Evolutionary conservation across 1,139 yeast genomes (phyloP).

Genomic region (Saccharomyces hybrid): DNA sequence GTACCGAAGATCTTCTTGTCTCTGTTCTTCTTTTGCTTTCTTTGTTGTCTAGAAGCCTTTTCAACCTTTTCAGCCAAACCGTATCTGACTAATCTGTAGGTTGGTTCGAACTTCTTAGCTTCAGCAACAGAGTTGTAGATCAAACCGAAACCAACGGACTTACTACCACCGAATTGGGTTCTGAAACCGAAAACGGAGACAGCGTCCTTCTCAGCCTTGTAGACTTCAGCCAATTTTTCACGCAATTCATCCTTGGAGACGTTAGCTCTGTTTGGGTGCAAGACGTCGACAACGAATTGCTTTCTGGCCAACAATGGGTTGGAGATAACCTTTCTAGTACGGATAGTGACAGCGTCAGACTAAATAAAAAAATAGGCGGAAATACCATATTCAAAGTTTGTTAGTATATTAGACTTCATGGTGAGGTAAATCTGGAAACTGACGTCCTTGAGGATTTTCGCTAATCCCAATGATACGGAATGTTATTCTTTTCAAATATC

Average conservation of each 20-base stretch:
- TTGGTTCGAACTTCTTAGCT: conserved; percentile 98
- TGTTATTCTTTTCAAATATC: too few relatives aligned
- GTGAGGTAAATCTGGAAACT: not conserved
- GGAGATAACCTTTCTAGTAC: conserved; percentile 99
- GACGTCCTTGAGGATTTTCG: not conserved
- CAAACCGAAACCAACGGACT: conserved; percentile 98
- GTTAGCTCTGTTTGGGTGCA: conserved; percentile 99
- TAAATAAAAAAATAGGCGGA: conserved; percentile 29
- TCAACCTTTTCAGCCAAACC: conserved; percentile 95
- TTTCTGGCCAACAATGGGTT: conserved; percentile 99
- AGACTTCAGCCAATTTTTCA: conserved; percentile 90
- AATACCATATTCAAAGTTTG: conserved; percentile 33
- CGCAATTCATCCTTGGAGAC: conserved; percentile 99
- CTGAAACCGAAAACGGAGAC: conserved; percentile 99
- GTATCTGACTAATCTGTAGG: conserved; percentile 98
- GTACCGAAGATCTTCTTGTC: conserved; percentile 98
- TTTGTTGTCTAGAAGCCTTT: conserved; percentile 98
- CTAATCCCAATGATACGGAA: not conserved
- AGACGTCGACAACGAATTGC: conserved; percentile 98
- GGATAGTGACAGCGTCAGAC: conserved; percentile 97
- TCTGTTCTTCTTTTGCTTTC: conserved; percentile 99
- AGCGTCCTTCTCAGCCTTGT: conserved; percentile 98
- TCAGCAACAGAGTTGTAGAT: conserved; percentile 98
- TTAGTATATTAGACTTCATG: conserved; percentile 10
- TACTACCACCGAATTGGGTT: conserved; percentile 99